These are phyloP conservation scores for Blastomyces parvus DNA, from an alignment of 2,329 filamentous ascomycete species.

Conservation along the genomic window DNA sequence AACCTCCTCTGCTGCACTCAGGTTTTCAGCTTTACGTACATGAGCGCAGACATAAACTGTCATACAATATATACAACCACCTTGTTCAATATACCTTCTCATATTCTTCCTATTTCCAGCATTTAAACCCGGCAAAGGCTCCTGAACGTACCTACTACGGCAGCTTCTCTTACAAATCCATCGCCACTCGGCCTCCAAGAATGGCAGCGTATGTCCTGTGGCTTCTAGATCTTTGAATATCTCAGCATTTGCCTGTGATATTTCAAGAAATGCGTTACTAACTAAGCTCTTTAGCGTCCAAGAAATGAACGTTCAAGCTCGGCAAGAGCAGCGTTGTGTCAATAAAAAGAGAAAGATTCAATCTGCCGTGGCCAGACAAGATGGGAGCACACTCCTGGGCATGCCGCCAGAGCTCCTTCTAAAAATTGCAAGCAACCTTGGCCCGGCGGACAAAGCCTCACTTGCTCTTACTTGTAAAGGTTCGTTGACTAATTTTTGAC, in stretches of 20 bases:
- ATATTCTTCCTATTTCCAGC: neutral
- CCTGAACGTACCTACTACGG: neutral
- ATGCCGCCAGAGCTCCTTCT: neutral
- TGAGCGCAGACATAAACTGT: neutral
- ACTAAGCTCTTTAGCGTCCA: neutral
- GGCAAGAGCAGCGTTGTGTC: neutral
- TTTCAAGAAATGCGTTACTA: neutral
- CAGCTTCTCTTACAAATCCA: neutral
- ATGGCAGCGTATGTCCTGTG: neutral
- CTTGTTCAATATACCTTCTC: neutral
- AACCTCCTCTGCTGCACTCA: neutral
- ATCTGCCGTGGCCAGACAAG: neutral
- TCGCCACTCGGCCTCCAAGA: neutral
- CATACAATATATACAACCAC: neutral
- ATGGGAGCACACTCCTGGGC: neutral
- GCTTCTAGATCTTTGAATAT: neutral
- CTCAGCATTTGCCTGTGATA: neutral
- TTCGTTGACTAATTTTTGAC: neutral
- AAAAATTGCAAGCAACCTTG: neutral
- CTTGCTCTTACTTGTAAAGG: neutral
- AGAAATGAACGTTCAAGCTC: neutral
- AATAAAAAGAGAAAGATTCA: neutral
- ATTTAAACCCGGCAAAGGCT: neutral
- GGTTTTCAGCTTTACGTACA: neutral
- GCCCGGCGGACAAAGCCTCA: neutral